phyloP scores from a whole-genome alignment of 2,329 filamentous ascomycete genomes.

The Pseudogymnoascus sp. region DNA sequence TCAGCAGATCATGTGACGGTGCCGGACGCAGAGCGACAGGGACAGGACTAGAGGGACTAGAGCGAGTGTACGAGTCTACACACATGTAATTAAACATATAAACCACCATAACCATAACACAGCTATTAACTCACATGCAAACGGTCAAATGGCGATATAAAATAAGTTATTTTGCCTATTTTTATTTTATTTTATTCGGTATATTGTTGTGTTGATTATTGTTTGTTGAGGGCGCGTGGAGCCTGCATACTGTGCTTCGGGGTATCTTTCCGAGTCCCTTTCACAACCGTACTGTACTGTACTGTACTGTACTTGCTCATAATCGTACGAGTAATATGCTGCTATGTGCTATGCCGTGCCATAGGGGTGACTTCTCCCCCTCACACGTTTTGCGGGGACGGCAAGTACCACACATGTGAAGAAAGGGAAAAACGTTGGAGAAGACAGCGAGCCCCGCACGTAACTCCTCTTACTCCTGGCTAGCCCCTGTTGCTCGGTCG shows the following conservation, averaged over 20 bases:
- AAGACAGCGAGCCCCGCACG: neutral
- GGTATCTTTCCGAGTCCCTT: neutral
- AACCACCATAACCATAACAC: neutral
- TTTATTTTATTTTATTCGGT: neutral
- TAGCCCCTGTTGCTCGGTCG: neutral
- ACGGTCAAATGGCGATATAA: neutral
- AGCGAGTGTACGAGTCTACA: too few relatives aligned
- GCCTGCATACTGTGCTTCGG: neutral
- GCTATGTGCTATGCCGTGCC: neutral
- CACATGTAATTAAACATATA: neutral
- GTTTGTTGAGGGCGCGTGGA: neutral
- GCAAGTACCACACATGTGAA: slow-evolving; percentile 1
- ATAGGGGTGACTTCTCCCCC: neutral
- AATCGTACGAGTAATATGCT: neutral
- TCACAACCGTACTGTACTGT: too few relatives aligned
- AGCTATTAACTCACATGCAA: neutral
- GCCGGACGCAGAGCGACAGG: neutral
- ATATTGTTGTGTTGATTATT: neutral
- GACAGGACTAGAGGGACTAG: too few relatives aligned
- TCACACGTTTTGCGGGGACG: neutral
- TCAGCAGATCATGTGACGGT: slow-evolving; percentile 1
- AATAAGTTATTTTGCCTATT: neutral
- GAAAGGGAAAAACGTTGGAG: neutral
- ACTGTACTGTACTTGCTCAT: neutral
- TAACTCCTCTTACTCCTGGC: neutral